Evolutionary conservation across 176 grass and related monocot genomes (phyloP).

Genomic region (Aegilops tauschii): DNA sequence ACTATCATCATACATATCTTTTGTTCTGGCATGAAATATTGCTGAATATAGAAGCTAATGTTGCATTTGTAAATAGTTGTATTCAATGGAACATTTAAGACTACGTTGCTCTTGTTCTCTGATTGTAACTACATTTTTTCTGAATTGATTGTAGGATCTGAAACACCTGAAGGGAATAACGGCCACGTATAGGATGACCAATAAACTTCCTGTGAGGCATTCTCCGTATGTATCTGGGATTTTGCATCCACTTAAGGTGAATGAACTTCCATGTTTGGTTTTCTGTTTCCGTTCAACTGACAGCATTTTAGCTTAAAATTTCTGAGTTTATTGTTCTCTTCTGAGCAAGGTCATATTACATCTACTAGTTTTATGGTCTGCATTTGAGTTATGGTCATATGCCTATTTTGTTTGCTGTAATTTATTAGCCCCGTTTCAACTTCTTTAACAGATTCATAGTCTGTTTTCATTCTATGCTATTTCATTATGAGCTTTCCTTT

Average conservation of each 20-base stretch:
- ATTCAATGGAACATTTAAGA: not conserved
- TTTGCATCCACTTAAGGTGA: slow-evolving; percentile 90
- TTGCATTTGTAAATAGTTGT: not conserved
- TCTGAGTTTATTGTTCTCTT: not conserved
- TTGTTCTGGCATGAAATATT: not conserved
- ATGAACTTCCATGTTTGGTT: slow-evolving; percentile 29
- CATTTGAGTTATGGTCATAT: not conserved
- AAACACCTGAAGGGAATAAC: slow-evolving; percentile 95
- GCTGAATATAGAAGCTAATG: not conserved
- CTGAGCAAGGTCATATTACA: not conserved
- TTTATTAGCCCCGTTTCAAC: not conserved
- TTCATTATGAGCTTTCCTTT: slow-evolving; percentile 10
- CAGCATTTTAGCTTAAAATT: too few relatives aligned
- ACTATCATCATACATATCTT: not conserved
- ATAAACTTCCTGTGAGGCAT: slow-evolving; percentile 94
- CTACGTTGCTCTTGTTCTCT: slow-evolving; percentile 5
- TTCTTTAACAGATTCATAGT: not conserved
- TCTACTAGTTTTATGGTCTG: not conserved
- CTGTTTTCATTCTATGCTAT: not conserved
- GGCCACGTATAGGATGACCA: slow-evolving; percentile 96
- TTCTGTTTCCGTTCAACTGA: not conserved
- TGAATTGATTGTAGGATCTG: slow-evolving; percentile 58
- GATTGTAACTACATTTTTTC: not conserved
- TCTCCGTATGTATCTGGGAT: slow-evolving; percentile 89
- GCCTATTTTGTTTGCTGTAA: not conserved